phyloP scores from a whole-genome alignment of 805 yeast species.

The Lipomyces yamadae region DNA sequence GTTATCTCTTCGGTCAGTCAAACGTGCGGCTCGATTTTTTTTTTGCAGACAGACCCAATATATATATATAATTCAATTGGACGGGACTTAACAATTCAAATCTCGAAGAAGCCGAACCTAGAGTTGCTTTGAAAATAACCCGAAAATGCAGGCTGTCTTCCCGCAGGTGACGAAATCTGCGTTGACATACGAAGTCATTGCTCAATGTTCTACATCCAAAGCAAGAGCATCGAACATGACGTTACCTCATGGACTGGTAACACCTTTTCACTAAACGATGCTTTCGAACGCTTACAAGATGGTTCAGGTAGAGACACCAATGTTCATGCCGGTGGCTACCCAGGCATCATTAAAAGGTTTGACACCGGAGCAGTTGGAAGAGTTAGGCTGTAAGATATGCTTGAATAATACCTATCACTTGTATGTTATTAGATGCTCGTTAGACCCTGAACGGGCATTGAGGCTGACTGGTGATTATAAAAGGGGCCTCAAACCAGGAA shows the following conservation, averaged over 20 bases:
- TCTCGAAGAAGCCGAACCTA: background rate
- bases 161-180: constrained; percentile 40
- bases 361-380: constrained; percentile 50
- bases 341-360: constrained; percentile 54
- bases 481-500: constrained; percentile 52
- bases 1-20: too few relatives aligned
- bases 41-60: too few relatives aligned
- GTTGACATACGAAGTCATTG: constrained; percentile 49
- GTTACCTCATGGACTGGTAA: constrained; percentile 51
- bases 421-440: constrained; percentile 15
- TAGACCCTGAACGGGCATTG: background rate
- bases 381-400: constrained; percentile 51
- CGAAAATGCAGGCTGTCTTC: constrained; percentile 12
- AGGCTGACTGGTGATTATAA: background rate
- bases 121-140: background rate
- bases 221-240: constrained; percentile 52
- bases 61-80: too few relatives aligned
- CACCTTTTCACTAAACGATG: background rate
- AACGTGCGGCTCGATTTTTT: too few relatives aligned
- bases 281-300: background rate
- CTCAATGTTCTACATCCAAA: constrained; percentile 51
- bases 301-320: constrained; percentile 49
- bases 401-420: constrained; percentile 53
- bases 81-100: background rate
- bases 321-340: constrained; percentile 56